Evolutionary conservation across 495 filamentous ascomycete genomes (phyloP), one percentile per base, ranked within the genome.

Genomic region (Aspergillus bertholletiae): DNA sequence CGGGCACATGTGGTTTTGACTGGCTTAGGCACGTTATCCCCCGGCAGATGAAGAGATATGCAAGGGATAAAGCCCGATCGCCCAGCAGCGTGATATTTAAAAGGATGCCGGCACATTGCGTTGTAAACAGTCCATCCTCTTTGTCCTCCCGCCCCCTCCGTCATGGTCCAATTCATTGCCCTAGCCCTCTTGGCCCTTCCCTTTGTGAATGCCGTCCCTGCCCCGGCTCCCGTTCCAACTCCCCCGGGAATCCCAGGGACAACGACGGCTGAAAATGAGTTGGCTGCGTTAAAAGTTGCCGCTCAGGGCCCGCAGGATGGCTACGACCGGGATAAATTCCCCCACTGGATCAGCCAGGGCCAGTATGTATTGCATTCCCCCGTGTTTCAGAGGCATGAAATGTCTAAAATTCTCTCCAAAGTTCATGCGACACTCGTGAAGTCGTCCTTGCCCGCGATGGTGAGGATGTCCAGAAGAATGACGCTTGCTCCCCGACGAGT

Each of bases 361-460:
- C 12, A 60, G 57, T 65, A 35, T 27, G 60, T 55, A 11, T 15
- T 26, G 7, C 5, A 11, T 15, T 26, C 4, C 5, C 20, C n/a
- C 43, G 8, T 20, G 17, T 30, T n/a, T 1, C 9, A 13, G 22
- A 8, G n/a, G 34, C n/a, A 2, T 47, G n/a, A 22, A 15, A 30
- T 37, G 12, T 37, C 13, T 37, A 37, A 37, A 5, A 15, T 7
- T 26, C 11, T 26, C 30, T 8, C 0, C 8, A 11, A 58, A 86
- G 87, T 0, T 72, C 65, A 6, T 89, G 86, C 74, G 78, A 87
- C 59, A 81, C 75, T 13, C 83, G 86, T 18, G 88, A 91, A 53
- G 76, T 74, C 27, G 85, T 91, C 47, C 71, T 91, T 3, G 78
- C 79, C 63, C 86, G 88, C 18, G 88, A 91, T 58, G 88, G 85